phyloP scores from a whole-genome alignment of 2,329 filamentous ascomycete species.

The Hypoxylon sp. region DNA sequence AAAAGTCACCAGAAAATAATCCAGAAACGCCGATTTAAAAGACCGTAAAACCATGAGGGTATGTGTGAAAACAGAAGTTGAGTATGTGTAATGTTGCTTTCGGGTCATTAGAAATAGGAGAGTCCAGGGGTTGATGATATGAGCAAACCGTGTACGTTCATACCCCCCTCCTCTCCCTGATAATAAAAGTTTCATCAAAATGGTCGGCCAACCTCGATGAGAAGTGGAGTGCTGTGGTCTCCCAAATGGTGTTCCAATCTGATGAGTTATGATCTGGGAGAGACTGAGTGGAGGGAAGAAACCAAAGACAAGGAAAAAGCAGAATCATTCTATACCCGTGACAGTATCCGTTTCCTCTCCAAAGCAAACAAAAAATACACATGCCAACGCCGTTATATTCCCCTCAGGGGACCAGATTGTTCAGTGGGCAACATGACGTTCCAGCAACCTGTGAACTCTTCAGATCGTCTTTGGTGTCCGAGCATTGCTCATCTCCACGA shows the following conservation, averaged over 20 bases:
- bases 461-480: conserved; percentile 71
- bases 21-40: conserved; percentile 37
- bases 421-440: conserved; percentile 45
- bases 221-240: conserved; percentile 65
- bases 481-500: conserved; percentile 86
- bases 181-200: conserved; percentile 59
- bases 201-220: conserved; percentile 66
- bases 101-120: conserved; percentile 54
- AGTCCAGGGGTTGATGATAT: conserved; percentile 47
- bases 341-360: conserved; percentile 48
- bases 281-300: conserved; percentile 57
- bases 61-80: conserved; percentile 45
- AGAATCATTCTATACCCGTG: conserved; percentile 44
- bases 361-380: conserved; percentile 36
- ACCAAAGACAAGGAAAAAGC: conserved; percentile 56
- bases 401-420: conserved; percentile 35
- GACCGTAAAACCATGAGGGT: conserved; percentile 32
- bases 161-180: conserved; percentile 58
- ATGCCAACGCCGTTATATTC: conserved; percentile 38
- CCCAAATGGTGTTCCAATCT: conserved; percentile 68
- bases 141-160: conserved; percentile 56
- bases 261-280: conserved; percentile 58
- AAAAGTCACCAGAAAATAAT: conserved; percentile 45
- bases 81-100: conserved; percentile 34
- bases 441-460: conserved; percentile 51